Evolutionary conservation across 2,329 filamentous ascomycete species (phyloP), one percentile per base, ranked within the genome.

Genomic region (Harringtonia lauricola): DNA sequence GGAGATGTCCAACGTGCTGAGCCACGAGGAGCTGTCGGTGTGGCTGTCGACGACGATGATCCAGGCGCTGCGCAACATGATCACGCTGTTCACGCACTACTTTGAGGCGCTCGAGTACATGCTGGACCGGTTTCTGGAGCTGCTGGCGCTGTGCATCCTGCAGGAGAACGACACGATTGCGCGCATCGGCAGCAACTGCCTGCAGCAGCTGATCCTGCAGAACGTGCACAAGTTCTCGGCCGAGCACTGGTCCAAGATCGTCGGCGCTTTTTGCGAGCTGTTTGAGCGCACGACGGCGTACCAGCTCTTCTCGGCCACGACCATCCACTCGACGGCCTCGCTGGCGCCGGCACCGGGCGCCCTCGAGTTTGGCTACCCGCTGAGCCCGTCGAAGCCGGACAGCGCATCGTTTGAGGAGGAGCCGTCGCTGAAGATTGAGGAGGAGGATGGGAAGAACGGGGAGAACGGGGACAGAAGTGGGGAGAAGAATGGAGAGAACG

Each of bases 31-130:
- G 58, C 72, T 96, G 18, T 96, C 92, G 0, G 92, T 99, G 3
- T 99, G 92, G 92, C 72, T 99, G 21, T 96, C 92, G 1, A 98
- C 92, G 0, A 99, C 92, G 9, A 95, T 99, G 86, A 98, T 99
- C 34, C 92, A 99, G 61, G 92, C 92, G 2, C 69, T 99, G 44
- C 82, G 92, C 47, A 95, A 96, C 64, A 95, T 98, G 86, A 96
- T 99, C 55, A 90, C 87, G 1, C 76, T 99, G 21, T 98, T 98
- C 62, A 98, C 94, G 0, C 94, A 99, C 63, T 98, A 96, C 64
- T 99, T 98, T 52, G 86, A 94, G 47, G 81, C 88, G 0, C 68
- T 99, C 10, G 88, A 96, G 64, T 94, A 95, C 59, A 98, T 99
- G 92, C 75, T 99, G 17, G 88, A 95, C 61, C 76, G 92, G n/a